Base-by-base conservation (phyloP, 441 rosid species). In the Brassica balearica region DNA sequence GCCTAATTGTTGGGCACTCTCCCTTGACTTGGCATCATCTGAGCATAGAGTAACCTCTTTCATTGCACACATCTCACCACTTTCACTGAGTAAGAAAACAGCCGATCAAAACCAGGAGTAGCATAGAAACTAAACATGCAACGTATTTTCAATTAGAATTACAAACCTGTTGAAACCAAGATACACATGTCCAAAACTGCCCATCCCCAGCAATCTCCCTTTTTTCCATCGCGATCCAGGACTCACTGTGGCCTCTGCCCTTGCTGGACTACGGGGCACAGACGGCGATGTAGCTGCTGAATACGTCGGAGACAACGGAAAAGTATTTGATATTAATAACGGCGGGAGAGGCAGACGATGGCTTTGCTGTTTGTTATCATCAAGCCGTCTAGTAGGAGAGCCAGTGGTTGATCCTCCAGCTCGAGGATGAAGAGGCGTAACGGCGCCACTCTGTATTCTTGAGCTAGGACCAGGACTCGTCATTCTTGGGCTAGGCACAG, bases 61-160 rank as follows among this genome's bases (percentile, higher is more conserved):
- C 97, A 94, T 92, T 55, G 98, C 98, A 79, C 97, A 94, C 96
- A 94, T 89, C 81, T 88, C 97, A 32, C 98, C 98, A 73, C 90
- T 88, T 86, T 90, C 97, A 82, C 98, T 94, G 69, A 56, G 66
- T 59, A 64, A 36, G 59, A 68, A 78, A 74, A 70, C 51, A 59
- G 60, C 43, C 23, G 36, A 74, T 71, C 63, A 75, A 43, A 68
- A 71, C 46, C 55, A 82, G 68, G 73, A 70, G 34, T 83, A 58
- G 41, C 29, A 59, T n/a, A 65, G 72, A 74, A 14, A 46, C 8
- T 6, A 22, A 12, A 62, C 71, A 29, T 41, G 69, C 3, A 74
- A 7, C 9, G 58, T 66, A 15, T 20, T 51, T 23, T 15, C 19
- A 71, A 34, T 12, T 60, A 25, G 11, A 61, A 65, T 63, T 56